These are phyloP conservation scores for Laburnicola sp. DNA, from an alignment of 2,329 filamentous ascomycete genomes.

Conservation along the genomic window DNA sequence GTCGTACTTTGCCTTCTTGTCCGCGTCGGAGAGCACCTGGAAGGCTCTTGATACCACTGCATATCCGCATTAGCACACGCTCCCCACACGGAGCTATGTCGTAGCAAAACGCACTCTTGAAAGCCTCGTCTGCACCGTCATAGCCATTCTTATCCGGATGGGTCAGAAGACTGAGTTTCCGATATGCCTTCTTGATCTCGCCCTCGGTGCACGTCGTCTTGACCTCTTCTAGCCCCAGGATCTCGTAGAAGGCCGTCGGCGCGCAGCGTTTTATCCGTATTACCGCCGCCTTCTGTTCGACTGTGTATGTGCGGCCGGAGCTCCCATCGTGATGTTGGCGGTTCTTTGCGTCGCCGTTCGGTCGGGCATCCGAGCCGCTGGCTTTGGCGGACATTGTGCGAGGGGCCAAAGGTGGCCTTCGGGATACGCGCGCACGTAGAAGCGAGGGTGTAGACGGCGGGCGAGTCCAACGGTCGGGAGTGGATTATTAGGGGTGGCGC, in stretches of 20 bases:
- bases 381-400: slow-evolving; percentile 53
- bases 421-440: slow-evolving; percentile 1
- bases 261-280: slow-evolving; percentile 83
- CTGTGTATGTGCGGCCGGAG: slow-evolving; percentile 76
- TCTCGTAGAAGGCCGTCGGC: slow-evolving; percentile 92
- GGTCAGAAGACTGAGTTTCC: slow-evolving; percentile 89
- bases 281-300: slow-evolving; percentile 89
- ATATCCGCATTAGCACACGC: slow-evolving; percentile 8
- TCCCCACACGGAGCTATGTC: slow-evolving; percentile 1
- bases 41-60: slow-evolving; percentile 93
- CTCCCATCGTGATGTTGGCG: slow-evolving; percentile 77
- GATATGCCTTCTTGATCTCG: slow-evolving; percentile 97
- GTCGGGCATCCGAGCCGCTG: slow-evolving; percentile 47
- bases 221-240: slow-evolving; percentile 71
- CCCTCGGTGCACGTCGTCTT: slow-evolving; percentile 69
- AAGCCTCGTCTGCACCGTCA: slow-evolving; percentile 92
- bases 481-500: too few relatives aligned
- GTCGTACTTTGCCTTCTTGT: slow-evolving; percentile 89
- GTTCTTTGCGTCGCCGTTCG: slow-evolving; percentile 45
- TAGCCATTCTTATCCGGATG: slow-evolving; percentile 99
- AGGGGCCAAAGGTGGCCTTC: slow-evolving; percentile 5
- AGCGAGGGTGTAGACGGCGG: slow-evolving; percentile 11
- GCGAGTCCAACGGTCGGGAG: neutral
- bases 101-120: slow-evolving; percentile 66
- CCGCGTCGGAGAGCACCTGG: slow-evolving; percentile 86